Base-by-base conservation (phyloP, 2,329 filamentous ascomycete genomes). In the Bimuria novae-zelandiae region DNA sequence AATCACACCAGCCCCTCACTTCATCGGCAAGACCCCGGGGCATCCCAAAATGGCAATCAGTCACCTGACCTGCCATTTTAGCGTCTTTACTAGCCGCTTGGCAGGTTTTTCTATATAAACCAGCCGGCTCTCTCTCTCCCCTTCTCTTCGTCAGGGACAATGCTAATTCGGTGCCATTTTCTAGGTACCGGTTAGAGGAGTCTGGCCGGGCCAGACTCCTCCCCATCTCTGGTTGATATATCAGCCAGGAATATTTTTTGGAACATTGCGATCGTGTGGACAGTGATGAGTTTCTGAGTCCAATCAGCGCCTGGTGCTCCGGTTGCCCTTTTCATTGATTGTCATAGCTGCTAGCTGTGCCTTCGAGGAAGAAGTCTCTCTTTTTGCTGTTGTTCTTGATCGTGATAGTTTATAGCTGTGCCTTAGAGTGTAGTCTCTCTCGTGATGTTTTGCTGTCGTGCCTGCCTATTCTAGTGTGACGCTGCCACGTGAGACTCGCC, bases 281-380 rank as follows among this genome's bases (percentile, higher is more conserved):
- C 21, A 12, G 37, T 40, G 37, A 42, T 19, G 23, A 25, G 14
- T 30, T 37, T 21, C 16, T 44, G 27, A 44, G 41, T 44, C 22
- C 17, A 12, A 21, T 14, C 27, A 33, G 27, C 29, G 29, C 35
- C 33, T 44, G n/a, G 40, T n/a, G 40, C 40, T 29, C 40, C 41
- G 16, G 7, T 19, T 11, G 17, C 11, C 25, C 10, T 43, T 29
- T 7, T 45, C 42, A 45, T 45, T 45, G 42, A 45, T 14, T 25
- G 42, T 16, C 42, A 45, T 45, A 19, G 42, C 42, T 45, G 19
- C 25, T 33, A 21, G 42, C 29, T 45, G 19, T 45, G 42, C 42
- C 21, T 22, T 45, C 19, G 27, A 45, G 29, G 42, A 45, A 33
- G 42, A 35, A 7, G 25, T 3, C 16, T 21, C 10, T 11, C 12